These are phyloP conservation scores for Diaporthe sp. DNA, from an alignment of 2,329 filamentous ascomycete species.

Conservation along the genomic window DNA sequence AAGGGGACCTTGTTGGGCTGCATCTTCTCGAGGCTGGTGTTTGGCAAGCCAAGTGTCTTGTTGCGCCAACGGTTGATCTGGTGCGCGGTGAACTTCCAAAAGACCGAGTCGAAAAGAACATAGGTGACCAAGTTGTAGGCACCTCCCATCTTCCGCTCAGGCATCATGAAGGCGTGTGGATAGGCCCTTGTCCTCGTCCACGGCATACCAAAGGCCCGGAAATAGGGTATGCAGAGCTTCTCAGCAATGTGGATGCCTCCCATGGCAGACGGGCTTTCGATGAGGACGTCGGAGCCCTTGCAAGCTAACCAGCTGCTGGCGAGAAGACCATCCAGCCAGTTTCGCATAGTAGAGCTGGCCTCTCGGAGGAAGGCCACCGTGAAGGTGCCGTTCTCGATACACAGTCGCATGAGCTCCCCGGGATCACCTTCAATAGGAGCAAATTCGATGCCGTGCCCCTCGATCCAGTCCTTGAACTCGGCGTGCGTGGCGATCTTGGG, in stretches of 20 bases:
- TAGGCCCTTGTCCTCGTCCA: constrained; percentile 97
- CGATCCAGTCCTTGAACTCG: constrained; percentile 91
- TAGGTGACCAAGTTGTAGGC: constrained; percentile 97
- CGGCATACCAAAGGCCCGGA: constrained; percentile 98
- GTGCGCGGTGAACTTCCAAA: constrained; percentile 92
- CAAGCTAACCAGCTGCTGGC: constrained; percentile 86
- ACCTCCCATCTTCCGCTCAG: constrained; percentile 93
- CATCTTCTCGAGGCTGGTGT: constrained; percentile 89
- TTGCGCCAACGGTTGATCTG: constrained; percentile 96
- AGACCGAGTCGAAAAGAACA: constrained; percentile 95
- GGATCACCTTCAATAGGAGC: constrained; percentile 90
- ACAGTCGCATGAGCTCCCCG: constrained; percentile 93
- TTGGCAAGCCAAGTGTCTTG: constrained; percentile 81
- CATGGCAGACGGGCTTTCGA: constrained; percentile 97
- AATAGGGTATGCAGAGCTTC: constrained; percentile 92
- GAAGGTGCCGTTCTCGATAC: constrained; percentile 97
- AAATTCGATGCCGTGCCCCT: constrained; percentile 95
- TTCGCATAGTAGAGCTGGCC: constrained; percentile 88
- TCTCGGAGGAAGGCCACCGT: constrained; percentile 92
- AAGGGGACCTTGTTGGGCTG: constrained; percentile 98
- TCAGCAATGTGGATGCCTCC: constrained; percentile 98
- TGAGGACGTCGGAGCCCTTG: constrained; percentile 88
- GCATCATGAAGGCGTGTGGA: constrained; percentile 94
- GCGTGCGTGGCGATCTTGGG: constrained; percentile 90
- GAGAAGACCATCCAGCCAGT: constrained; percentile 94